A percentile compares a stretch with the other conserved stretches of the same genome.
These are phyloP conservation scores for Ophiocordyceps camponoti-saundersi DNA, from an alignment of 2,329 filamentous ascomycete genomes.

Conservation along the genomic window DNA sequence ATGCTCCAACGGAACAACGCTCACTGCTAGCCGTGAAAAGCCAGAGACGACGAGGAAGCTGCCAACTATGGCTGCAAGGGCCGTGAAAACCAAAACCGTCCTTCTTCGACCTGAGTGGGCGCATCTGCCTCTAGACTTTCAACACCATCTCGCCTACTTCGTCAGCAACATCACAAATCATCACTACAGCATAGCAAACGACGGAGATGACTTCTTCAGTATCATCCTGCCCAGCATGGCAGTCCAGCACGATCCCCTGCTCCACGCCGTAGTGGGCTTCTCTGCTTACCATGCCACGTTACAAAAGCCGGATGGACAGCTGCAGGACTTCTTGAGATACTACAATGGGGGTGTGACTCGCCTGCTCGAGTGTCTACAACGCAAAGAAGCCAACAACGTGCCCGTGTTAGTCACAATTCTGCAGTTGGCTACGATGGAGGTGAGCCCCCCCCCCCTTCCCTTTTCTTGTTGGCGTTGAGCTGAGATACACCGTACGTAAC, in stretches of 20 bases:
- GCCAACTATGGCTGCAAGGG: conserved; percentile 14
- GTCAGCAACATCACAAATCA: conserved; percentile 60
- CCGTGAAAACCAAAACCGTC: conserved; percentile 10
- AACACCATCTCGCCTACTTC: conserved; percentile 66
- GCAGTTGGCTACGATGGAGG: conserved; percentile 86
- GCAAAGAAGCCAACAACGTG: conserved; percentile 52
- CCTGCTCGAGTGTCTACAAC: conserved; percentile 54
- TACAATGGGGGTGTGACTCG: conserved; percentile 78
- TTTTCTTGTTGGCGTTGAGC: background rate
- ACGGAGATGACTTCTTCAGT: conserved; percentile 57
- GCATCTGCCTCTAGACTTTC: conserved; percentile 50
- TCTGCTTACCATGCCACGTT: conserved; percentile 74
- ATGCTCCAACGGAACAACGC: conserved; percentile 15
- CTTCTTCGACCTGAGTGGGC: conserved; percentile 28
- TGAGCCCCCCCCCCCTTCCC: conserved; percentile 20
- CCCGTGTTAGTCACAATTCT: conserved; percentile 74
- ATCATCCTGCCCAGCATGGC: conserved; percentile 56
- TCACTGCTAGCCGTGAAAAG: conserved; percentile 20
- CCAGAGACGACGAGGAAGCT: conserved; percentile 39
- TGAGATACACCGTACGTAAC: background rate
- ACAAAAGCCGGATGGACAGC: conserved; percentile 49
- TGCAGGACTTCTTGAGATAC: conserved; percentile 71
- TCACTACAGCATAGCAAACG: conserved; percentile 65
- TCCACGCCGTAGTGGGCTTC: conserved; percentile 79
- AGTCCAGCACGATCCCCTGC: conserved; percentile 55